Evolutionary conservation across 306 rosid species (phyloP), one percentile per base, ranked within the genome.

Genomic region (Prunus salicina): DNA sequence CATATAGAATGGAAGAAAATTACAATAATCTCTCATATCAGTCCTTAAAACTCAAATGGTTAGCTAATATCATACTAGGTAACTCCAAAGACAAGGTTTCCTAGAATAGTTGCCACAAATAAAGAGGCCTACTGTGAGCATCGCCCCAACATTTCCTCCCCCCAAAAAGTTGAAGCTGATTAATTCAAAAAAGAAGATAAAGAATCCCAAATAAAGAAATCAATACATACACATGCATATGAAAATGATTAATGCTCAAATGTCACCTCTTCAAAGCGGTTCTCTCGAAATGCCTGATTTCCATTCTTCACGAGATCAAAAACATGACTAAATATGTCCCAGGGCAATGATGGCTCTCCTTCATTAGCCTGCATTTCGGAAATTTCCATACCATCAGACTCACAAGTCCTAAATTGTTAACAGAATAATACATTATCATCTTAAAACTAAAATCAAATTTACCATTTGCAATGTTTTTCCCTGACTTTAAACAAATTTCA

Each of bases 261-360:
- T 53, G 8, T 51, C 71, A 95, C 99, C 97, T 92, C 96, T 81
- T 91, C 94, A 76, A 84, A 83, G 51, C 79, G 84, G 41, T 84
- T 82, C 65, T 87, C 90, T 71, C 90, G 84, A 80, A 90, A 92
- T 25, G 93, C 89, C 8, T 5, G 79, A 83, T 95, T 95, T 51
- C 99, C 99, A 53, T 78, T 84, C 81, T 84, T 89, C 78, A 95
- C 93, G 24, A 88, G 89, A 53, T 89, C 83, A 34, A 86, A 77
- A 34, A 95, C 82, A 80, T 88, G 87, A 24, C 47, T 83, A 75
- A 87, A 76, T 66, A 87, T 79, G 75, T 88, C 96, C 87, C 79
- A 49, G 20, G 91, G 79, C 86, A 89, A 80, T 2, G 82, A 28
- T 22, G 80, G 84, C 64, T 74, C 91, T 46, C 82, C 82, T 74